phyloP scores from a whole-genome alignment of 495 filamentous ascomycete species.

The Darksidea phi region DNA sequence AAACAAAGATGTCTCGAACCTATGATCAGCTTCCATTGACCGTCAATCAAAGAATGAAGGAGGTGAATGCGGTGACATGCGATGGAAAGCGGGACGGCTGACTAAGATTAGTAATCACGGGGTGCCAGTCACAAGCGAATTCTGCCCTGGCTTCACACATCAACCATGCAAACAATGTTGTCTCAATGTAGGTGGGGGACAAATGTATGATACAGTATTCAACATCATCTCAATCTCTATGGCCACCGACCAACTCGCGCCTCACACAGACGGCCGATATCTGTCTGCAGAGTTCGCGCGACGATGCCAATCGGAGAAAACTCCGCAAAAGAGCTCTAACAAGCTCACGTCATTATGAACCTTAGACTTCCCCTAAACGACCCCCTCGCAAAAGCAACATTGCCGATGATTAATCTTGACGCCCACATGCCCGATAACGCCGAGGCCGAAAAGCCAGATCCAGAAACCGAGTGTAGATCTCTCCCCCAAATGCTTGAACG shows the following conservation, averaged over 20 bases:
- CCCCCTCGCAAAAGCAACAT: not conserved
- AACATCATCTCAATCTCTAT: not conserved
- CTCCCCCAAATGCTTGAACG: conserved; percentile 33
- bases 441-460: conserved; percentile 8
- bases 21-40: no score
- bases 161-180: no score
- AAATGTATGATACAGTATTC: conserved; percentile 6
- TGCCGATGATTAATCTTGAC: not conserved
- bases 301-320: not conserved
- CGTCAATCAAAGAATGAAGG: no score
- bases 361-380: conserved; percentile 1
- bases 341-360: conserved; percentile 18
- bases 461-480: conserved; percentile 7
- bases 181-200: not conserved
- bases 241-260: not conserved
- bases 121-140: no score
- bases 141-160: no score
- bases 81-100: no score
- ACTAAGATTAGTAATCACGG: no score
- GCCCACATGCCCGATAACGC: conserved; percentile 16
- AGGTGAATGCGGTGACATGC: no score
- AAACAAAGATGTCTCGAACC: not conserved
- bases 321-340: not conserved
- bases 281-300: no score
- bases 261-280: not conserved